Evolutionary conservation across 2,329 filamentous ascomycete species (phyloP).

Genomic region (Ophiostoma montium): DNA sequence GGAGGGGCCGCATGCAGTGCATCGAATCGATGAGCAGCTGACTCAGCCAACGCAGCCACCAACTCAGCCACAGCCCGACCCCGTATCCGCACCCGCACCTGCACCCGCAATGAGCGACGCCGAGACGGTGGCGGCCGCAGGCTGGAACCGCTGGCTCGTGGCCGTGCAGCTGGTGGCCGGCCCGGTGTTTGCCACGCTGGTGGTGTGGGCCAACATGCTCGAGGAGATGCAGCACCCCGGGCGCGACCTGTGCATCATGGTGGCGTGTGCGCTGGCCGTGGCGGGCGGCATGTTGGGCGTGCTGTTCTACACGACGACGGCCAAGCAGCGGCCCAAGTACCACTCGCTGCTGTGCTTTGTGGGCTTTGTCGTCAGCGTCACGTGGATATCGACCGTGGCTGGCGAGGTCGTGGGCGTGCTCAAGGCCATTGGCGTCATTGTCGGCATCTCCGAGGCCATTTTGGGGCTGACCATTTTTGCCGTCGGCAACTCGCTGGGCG

Average conservation of each 20-base stretch:
- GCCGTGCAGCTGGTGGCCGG: conserved; percentile 75
- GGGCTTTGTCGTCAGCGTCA: conserved; percentile 81
- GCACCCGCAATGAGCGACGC: neutral
- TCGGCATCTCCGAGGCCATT: conserved; percentile 88
- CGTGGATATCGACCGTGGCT: conserved; percentile 93
- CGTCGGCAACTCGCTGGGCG: conserved; percentile 87
- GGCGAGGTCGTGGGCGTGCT: conserved; percentile 91
- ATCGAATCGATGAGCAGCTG: too few relatives aligned
- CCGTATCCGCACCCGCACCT: too few relatives aligned
- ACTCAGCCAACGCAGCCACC: too few relatives aligned
- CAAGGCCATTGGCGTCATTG: conserved; percentile 81
- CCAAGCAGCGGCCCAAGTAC: conserved; percentile 53
- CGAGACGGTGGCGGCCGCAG: neutral
- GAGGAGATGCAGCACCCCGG: conserved; percentile 42
- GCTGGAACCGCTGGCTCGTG: conserved; percentile 86
- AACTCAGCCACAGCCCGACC: too few relatives aligned
- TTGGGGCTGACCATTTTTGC: conserved; percentile 92
- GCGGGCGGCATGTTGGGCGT: conserved; percentile 54
- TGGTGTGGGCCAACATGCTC: conserved; percentile 55
- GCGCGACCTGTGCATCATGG: conserved; percentile 38
- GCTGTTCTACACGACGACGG: conserved; percentile 54
- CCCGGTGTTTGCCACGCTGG: conserved; percentile 65
- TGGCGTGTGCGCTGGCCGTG: conserved; percentile 50
- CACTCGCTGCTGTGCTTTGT: conserved; percentile 72
- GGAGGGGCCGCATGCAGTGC: neutral